Conservation (phyloP, 352 stramenopile species). For the Peronospora tabacina region DNA sequence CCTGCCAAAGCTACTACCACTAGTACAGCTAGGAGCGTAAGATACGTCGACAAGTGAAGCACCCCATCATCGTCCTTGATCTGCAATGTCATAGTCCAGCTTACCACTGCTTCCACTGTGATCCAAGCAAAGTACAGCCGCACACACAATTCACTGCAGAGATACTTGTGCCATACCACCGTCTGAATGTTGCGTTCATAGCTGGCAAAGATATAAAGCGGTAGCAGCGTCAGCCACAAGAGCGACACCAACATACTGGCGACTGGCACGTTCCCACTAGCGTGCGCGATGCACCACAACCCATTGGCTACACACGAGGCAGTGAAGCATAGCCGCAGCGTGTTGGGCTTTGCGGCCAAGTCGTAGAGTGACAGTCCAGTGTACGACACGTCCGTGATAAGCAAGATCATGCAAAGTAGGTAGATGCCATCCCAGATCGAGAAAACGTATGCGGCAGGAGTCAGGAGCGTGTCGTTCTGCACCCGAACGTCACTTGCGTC, state of each 20-base stretch:
- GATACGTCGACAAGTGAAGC: conserved; percentile 37
- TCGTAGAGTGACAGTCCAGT: conserved; percentile 42
- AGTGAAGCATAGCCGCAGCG: conserved; percentile 48
- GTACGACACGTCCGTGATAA: conserved; percentile 47
- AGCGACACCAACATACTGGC: conserved; percentile 43
- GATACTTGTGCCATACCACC: conserved; percentile 45
- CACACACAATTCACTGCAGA: conserved; percentile 55
- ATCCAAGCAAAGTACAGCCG: conserved; percentile 62
- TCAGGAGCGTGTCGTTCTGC: conserved; percentile 44
- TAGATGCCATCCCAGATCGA: conserved; percentile 68
- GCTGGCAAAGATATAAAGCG: conserved; percentile 60
- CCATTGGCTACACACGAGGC: conserved; percentile 43
- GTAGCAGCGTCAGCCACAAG: conserved; percentile 50
- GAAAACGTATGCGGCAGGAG: conserved; percentile 46
- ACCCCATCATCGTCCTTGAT: conserved; percentile 22
- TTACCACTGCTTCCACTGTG: conserved; percentile 42
- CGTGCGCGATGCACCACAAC: conserved; percentile 49
- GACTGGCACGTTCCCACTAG: conserved; percentile 26
- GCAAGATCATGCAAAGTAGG: conserved; percentile 45
- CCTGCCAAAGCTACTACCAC: conserved; percentile 36
- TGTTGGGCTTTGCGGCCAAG: conserved; percentile 32
- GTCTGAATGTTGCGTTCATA: conserved; percentile 38
- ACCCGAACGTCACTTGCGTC: conserved; percentile 19
- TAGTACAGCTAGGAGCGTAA: conserved; percentile 39
- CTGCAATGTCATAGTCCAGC: conserved; percentile 49